These are phyloP conservation scores for Oryza longistaminata DNA, from an alignment of 176 grass and related monocot species.

Conservation along the genomic window DNA sequence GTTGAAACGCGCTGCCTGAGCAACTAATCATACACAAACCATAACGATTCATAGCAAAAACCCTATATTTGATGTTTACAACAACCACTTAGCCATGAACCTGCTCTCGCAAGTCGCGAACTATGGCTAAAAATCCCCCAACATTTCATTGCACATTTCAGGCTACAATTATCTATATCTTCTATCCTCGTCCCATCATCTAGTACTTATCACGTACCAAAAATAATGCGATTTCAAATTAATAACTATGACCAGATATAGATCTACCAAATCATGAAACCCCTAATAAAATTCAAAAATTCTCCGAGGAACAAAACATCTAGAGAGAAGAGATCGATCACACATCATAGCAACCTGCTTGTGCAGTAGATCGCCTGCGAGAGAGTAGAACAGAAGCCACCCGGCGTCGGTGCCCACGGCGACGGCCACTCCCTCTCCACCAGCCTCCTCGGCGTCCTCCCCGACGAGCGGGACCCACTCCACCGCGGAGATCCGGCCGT, in stretches of 20 bases:
- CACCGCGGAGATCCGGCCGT: conserved; percentile 64
- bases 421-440: conserved; percentile 42
- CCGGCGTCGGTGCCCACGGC: conserved; percentile 66
- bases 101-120: not conserved
- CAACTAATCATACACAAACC: not conserved
- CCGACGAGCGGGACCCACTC: conserved; percentile 67
- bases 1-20: not conserved
- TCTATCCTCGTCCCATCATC: not conserved
- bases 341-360: conserved; percentile 56
- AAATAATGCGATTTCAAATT: not conserved
- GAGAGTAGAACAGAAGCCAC: conserved; percentile 71
- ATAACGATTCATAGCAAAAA: not conserved
- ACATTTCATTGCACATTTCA: too few species aligned
- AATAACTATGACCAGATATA: not conserved
- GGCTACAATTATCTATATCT: too few species aligned
- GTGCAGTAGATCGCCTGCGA: conserved; percentile 70
- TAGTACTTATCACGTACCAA: not conserved
- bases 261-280: not conserved
- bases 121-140: not conserved
- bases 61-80: not conserved
- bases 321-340: not conserved
- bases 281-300: not conserved
- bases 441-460: not conserved
- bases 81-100: not conserved
- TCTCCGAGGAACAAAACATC: not conserved